Evolutionary conservation across 2,329 filamentous ascomycete genomes (phyloP), one percentile per base, ranked within the genome.

Genomic region (Lachnellula occidentalis): DNA sequence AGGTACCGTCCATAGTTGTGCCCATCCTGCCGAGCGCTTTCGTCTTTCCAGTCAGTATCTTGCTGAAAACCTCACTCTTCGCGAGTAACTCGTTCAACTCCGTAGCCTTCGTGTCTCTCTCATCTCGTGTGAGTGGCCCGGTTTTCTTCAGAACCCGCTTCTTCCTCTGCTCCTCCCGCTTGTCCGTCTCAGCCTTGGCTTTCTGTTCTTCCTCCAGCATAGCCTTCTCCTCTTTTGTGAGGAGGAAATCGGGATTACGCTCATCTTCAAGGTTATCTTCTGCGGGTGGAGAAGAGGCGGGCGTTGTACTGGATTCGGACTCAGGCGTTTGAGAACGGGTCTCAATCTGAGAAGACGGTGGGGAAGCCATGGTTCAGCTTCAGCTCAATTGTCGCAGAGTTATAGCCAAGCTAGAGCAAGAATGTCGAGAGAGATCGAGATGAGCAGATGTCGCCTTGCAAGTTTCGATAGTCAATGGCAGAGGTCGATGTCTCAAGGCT

Each of bases 41-140:
- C 0, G 83, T 86, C 68, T 85, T 86, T 53, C 81, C 78, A 0
- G 81, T 85, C 1, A 86, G 65, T 9, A 85, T 83, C 37, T 84
- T 79, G 21, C 78, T 81, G 54, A 86, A 86, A 0, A 81, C 76
- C 9, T 77, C 80, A 47, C 79, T 83, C 64, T 85, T 81, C 42
- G 73, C 73, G 0, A 86, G 71, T 2, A 86, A 70, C 48, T 81
- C 77, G 24, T 86, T 80, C 0, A 86, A 70, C 54, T 85, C 79
- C 43, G 74, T 75, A 0, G 81, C 82, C 61, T 85, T 85, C 0
- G 72, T 73, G 45, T 83, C 79, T 1, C 79, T 72, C 58, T 85
- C 81, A n/a, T 51, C 51, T 27, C 43, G 3, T 27, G 43, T 27
- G 22, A 45, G 43, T n/a, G 43, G 43, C 17, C 63, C 75, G 76